Base-by-base conservation (phyloP, 352 stramenopile genomes). In the Phytopythium helicoides region DNA sequence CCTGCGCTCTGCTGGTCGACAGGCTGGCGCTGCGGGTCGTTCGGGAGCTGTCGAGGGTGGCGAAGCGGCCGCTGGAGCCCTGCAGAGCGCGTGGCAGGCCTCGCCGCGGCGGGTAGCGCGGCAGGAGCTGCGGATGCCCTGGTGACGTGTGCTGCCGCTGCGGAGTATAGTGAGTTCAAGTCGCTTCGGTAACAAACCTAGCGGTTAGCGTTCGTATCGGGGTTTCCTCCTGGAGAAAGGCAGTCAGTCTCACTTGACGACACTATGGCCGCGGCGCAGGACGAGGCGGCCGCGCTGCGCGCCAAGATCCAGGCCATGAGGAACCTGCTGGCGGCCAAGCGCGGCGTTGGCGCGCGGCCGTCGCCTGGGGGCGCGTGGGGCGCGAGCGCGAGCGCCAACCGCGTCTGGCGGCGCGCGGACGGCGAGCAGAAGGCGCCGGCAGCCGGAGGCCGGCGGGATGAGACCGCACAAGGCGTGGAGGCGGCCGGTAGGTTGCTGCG, bases 251-350 rank as follows among this genome's bases (percentile, higher is more conserved):
- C 3, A 3, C 34, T 4, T 1, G 21, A 21, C 47, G 25, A 47
- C 47, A 59, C 56, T 11, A 16, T 33, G 22, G 18, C 18, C 19
- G 58, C 56, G 33, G 42, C 40, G 23, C 69, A 68, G 50, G 82
- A 87, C 66, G 82, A 93, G 54, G 80, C 91, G 56, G 80, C 71
- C 6, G 77, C 74, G 47, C 57, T 93, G 63, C 80, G 81, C 42
- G 80, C 82, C 46, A 89, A 89, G 52, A 93, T 93, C 64, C 78
- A 89, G 62, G 82, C 82, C 26, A 83, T 93, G 64, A 86, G 81
- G 58, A 93, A 89, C 56, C 59, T 91, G 18, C 53, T 93, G 49
- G 71, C 81, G 26, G 77, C 52, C n/a, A 83, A 79, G 46, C 40
- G 58, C 46, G 39, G 33, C n/a, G n/a, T n/a, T n/a, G n/a, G n/a